A percentile compares a stretch with the other conserved stretches of the same genome.
Evolutionary conservation across 202 grass and related monocot species (phyloP).

Genomic region (Miscanthus sacchariflorus): DNA sequence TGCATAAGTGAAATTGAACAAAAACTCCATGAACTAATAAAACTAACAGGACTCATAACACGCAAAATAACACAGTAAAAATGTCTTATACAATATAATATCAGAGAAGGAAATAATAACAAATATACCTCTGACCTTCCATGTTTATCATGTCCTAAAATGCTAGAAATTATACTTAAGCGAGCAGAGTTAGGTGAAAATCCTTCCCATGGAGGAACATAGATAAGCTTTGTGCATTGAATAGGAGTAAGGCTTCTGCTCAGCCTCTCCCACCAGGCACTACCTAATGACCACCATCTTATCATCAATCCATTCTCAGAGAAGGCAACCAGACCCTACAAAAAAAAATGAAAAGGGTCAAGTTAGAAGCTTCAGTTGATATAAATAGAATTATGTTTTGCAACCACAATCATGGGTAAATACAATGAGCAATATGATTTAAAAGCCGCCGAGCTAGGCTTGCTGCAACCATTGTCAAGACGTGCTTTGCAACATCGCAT

Average conservation of each 20-base stretch:
- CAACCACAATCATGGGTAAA: not conserved
- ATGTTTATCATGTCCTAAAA: conserved; percentile 68
- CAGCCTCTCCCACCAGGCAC: conserved; percentile 97
- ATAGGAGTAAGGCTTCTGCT: conserved; percentile 87
- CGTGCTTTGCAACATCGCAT: too few relatives aligned
- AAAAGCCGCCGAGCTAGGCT: too few relatives aligned
- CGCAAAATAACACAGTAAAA: conserved; percentile 32
- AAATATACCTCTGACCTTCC: conserved; percentile 64
- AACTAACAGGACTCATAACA: not conserved
- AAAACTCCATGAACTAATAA: conserved; percentile 1
- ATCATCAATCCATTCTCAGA: conserved; percentile 99
- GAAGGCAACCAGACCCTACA: conserved; percentile 90
- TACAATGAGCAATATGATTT: conserved; percentile 3
- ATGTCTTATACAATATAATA: conserved; percentile 18
- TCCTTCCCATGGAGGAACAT: conserved; percentile 97
- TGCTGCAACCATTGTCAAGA: too few relatives aligned
- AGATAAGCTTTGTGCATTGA: conserved; percentile 97
- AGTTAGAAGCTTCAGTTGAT: conserved; percentile 41
- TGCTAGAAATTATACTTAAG: conserved; percentile 83
- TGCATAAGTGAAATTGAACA: conserved; percentile 9
- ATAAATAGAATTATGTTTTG: conserved; percentile 16
- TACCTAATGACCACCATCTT: conserved; percentile 97
- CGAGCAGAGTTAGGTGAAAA: conserved; percentile 94
- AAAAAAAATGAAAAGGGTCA: not conserved
- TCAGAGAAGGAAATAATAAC: conserved; percentile 26